Conservation (phyloP, 768 basidiomycete genomes). For the Mycena alexandri region DNA sequence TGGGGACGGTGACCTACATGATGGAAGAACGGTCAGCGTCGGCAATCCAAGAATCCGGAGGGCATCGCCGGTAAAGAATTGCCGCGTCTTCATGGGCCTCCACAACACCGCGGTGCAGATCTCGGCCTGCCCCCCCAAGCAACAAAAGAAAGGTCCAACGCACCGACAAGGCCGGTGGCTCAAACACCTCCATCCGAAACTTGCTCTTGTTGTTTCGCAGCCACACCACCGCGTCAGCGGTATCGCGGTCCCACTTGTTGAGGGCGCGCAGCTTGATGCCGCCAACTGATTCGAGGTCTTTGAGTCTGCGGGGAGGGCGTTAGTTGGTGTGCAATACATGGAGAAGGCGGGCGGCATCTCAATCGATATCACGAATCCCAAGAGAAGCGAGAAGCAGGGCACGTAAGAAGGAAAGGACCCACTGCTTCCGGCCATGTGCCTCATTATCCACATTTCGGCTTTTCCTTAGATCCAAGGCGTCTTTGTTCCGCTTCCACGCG, state of each 20-base stretch:
- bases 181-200: slow-evolving; percentile 88
- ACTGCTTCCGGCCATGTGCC: slow-evolving; percentile 38
- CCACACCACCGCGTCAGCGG: slow-evolving; percentile 78
- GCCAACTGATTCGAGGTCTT: slow-evolving; percentile 68
- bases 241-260: slow-evolving; percentile 65
- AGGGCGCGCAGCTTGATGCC: slow-evolving; percentile 66
- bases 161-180: slow-evolving; percentile 84
- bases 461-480: slow-evolving; percentile 32
- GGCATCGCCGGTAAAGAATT: too few species aligned
- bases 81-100: too few species aligned
- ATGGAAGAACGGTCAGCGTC: too few species aligned
- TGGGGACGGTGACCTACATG: slow-evolving; percentile 61
- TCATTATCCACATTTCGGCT: slow-evolving; percentile 18
- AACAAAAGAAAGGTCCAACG: too few species aligned
- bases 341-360: background rate
- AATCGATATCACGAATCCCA: too few species aligned
- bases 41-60: too few species aligned
- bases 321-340: background rate
- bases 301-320: slow-evolving; percentile 55
- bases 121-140: too few species aligned
- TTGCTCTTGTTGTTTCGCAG: slow-evolving; percentile 70
- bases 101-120: too few species aligned
- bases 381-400: background rate
- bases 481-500: slow-evolving; percentile 27
- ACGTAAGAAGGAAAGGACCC: slow-evolving; percentile 2